Base-by-base conservation (phyloP, 495 filamentous ascomycete species). In the Penicillium goetzii region DNA sequence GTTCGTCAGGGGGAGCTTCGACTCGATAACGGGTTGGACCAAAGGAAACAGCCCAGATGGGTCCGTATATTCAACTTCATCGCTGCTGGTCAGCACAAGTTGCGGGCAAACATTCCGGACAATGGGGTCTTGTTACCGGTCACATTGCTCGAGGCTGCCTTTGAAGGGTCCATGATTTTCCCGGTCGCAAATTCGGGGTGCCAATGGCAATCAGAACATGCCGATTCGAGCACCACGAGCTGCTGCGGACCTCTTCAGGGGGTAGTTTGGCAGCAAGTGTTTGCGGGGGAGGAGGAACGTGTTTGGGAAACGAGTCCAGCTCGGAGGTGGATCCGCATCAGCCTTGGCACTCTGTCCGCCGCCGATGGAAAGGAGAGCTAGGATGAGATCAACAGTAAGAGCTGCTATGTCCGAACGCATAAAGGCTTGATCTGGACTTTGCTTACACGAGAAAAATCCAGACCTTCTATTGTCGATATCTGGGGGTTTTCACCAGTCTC, bases 1-100 rank as follows among this genome's bases (percentile, higher is more conserved):
- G 72, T 97, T 94, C 58, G 88, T 89, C n/a, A 99, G 82, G 12
- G 95, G 95, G 4, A 99, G 84, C 45, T 92, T 89, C 53, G 88
- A 78, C 49, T 89, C 84, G 60, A 98, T 82, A 60, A 92, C 83
- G 1, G 89, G 81, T 11, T 90, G 89, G n/a, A 98, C 78, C 19
- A 91, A 82, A 59, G 90, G 86, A 70, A 92, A 98, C 55, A 97
- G 83, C 56, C 89, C 90, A 64, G 89, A 90, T 15, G 96, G 94
- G 75, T 99, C 95, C 77, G 89, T 91, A 74, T 97, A 99, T 68
- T 84, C 80, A 55, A 84, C 82, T 85, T 54, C 12, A 15, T 59
- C 4, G 26, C 49, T 17, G 33, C 25, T 56, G 30, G 41, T 64
- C 15, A 68, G 61, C 49, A 55, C 41, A 47, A 59, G 62, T 52